These are phyloP conservation scores for Myriosclerotinia duriaeana DNA, from an alignment of 2,329 filamentous ascomycete genomes.

Conservation along the genomic window DNA sequence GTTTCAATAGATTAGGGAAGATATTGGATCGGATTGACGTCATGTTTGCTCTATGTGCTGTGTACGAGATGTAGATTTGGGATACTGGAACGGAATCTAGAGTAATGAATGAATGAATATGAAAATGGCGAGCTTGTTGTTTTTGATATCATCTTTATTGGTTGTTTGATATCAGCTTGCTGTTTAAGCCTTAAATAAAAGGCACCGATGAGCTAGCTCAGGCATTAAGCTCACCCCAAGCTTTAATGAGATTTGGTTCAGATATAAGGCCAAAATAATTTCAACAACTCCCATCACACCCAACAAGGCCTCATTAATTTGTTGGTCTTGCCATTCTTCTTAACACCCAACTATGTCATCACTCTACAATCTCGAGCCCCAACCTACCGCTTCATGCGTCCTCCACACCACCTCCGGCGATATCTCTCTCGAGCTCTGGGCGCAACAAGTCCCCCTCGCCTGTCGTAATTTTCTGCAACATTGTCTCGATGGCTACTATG, in stretches of 20 bases:
- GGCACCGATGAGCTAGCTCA: too few species aligned
- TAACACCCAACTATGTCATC: constrained; percentile 65
- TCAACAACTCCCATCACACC: background rate
- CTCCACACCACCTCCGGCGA: constrained; percentile 89
- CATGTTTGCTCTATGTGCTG: too few species aligned
- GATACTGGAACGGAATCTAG: too few species aligned
- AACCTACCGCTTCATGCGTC: constrained; percentile 87
- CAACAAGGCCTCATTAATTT: constrained; percentile 34
- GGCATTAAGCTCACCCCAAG: background rate
- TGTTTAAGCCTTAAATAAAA: background rate
- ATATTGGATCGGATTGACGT: too few species aligned
- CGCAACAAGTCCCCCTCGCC: constrained; percentile 87
- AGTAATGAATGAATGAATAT: too few species aligned
- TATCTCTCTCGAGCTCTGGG: constrained; percentile 88
- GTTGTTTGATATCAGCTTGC: too few species aligned
- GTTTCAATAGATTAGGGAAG: too few species aligned
- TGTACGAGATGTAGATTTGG: too few species aligned
- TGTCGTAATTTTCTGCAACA: constrained; percentile 95
- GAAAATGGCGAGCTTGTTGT: too few species aligned
- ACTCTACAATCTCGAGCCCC: constrained; percentile 91
- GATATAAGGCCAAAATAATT: background rate
- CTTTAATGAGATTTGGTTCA: background rate
- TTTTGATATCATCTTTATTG: too few species aligned
- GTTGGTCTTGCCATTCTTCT: constrained; percentile 23
- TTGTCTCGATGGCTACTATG: constrained; percentile 93